These are phyloP conservation scores for Erucastrum elatum DNA, from an alignment of 345 rosid species.

Conservation along the genomic window DNA sequence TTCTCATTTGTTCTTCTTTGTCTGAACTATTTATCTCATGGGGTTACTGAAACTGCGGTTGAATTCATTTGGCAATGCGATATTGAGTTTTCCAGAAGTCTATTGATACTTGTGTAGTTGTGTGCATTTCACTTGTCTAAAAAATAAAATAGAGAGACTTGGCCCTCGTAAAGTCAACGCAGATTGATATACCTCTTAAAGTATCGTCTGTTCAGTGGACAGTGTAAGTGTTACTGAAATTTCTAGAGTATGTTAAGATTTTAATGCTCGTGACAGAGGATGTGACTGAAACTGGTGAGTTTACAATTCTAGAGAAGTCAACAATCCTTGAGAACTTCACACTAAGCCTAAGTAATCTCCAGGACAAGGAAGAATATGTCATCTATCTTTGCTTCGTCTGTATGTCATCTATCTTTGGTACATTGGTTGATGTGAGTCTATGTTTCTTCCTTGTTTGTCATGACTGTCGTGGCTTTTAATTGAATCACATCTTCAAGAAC, in stretches of 20 bases:
- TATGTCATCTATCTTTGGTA: no score
- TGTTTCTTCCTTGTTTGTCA: not conserved
- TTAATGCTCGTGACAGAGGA: not conserved
- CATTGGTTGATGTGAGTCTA: not conserved
- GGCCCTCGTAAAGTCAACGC: not conserved
- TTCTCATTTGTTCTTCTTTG: not conserved
- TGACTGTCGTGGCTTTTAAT: not conserved
- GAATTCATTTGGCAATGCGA: constrained; percentile 35
- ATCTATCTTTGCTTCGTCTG: not conserved
- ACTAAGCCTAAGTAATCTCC: not conserved
- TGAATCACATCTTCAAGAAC: not conserved
- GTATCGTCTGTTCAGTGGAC: not conserved
- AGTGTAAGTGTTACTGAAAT: no score
- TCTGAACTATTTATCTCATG: constrained; percentile 16
- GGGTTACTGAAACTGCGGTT: constrained; percentile 26
- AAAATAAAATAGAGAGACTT: not conserved
- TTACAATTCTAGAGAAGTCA: not conserved
- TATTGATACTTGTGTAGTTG: not conserved
- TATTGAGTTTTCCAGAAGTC: constrained; percentile 7
- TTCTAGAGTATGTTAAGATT: not conserved
- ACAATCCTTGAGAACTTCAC: not conserved
- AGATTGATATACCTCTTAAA: not conserved
- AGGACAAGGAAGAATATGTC: not conserved
- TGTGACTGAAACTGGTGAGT: not conserved
- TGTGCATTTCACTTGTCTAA: not conserved